Evolutionary conservation across 768 basidiomycete species (phyloP).

Genomic region (Collybia nuda): DNA sequence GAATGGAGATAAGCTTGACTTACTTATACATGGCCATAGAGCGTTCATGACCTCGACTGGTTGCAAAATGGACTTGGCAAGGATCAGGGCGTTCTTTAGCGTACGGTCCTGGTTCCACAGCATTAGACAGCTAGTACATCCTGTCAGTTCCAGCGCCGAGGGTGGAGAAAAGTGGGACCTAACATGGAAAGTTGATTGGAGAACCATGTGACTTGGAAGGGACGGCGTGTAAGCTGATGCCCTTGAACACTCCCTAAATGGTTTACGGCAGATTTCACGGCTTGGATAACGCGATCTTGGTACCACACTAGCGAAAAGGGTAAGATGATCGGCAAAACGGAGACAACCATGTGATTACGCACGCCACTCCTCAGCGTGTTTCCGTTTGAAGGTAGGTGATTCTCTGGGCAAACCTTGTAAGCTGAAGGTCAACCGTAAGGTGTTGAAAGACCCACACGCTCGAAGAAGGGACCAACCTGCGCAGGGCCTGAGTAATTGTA

Average conservation of each 20-base stretch:
- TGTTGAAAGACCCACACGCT: constrained; percentile 13
- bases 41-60: constrained; percentile 67
- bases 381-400: constrained; percentile 60
- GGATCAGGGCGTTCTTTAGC: constrained; percentile 56
- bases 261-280: constrained; percentile 53
- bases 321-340: not conserved
- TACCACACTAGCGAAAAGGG: constrained; percentile 51
- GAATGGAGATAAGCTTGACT: constrained; percentile 12
- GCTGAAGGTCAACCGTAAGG: constrained; percentile 18
- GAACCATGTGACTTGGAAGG: constrained; percentile 74
- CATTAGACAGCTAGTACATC: constrained; percentile 50
- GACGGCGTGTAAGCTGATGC: constrained; percentile 61
- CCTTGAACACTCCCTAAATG: constrained; percentile 50
- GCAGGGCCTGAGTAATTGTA: constrained; percentile 60
- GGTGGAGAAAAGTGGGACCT: constrained; percentile 14
- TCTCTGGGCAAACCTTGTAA: constrained; percentile 52
- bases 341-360: constrained; percentile 27
- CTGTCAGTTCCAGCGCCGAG: not conserved
- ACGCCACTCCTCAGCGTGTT: constrained; percentile 82
- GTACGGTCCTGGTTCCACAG: constrained; percentile 65
- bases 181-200: constrained; percentile 65
- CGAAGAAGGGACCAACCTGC: constrained; percentile 48
- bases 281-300: constrained; percentile 64
- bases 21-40: constrained; percentile 63
- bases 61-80: constrained; percentile 63